A percentile compares a stretch with the other conserved stretches of the same genome.
These are phyloP conservation scores for Saksenaea oblongispora DNA, from an alignment of 371 early-diverging fungal genomes.

Conservation along the genomic window DNA sequence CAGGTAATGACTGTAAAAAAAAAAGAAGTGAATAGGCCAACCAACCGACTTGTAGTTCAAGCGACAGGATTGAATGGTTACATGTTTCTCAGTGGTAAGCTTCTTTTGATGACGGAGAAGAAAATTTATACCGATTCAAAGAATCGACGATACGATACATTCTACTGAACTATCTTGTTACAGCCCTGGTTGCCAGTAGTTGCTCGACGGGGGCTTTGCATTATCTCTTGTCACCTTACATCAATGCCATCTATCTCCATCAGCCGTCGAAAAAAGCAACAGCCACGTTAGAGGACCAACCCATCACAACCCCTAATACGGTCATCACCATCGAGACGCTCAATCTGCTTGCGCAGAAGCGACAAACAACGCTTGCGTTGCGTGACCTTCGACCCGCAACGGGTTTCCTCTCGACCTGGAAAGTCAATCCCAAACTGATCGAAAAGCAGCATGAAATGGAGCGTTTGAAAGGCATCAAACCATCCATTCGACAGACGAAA, in stretches of 20 bases:
- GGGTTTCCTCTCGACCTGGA: slow-evolving; percentile 39
- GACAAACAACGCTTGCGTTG: slow-evolving; percentile 32
- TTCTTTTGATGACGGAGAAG: not conserved
- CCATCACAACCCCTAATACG: slow-evolving; percentile 37
- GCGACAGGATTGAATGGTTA: slow-evolving; percentile 27
- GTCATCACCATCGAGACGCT: slow-evolving; percentile 43
- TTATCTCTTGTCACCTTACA: slow-evolving; percentile 44
- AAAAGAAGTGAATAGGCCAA: not conserved
- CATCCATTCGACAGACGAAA: slow-evolving; percentile 27
- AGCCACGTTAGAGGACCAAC: slow-evolving; percentile 1
- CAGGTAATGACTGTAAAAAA: slow-evolving; percentile 24
- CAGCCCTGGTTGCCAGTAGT: slow-evolving; percentile 45
- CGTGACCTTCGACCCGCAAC: slow-evolving; percentile 30
- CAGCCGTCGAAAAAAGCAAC: not conserved
- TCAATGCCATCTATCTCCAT: slow-evolving; percentile 38
- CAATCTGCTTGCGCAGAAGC: slow-evolving; percentile 34
- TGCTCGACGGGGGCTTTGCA: slow-evolving; percentile 51
- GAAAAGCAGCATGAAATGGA: slow-evolving; percentile 21
- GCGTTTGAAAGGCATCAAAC: slow-evolving; percentile 14
- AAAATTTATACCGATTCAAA: slow-evolving; percentile 9
- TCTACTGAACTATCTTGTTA: slow-evolving; percentile 19
- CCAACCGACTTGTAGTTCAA: slow-evolving; percentile 21
- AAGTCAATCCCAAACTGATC: slow-evolving; percentile 21
- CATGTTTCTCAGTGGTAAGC: slow-evolving; percentile 46
- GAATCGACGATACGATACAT: slow-evolving; percentile 38